A percentile compares a stretch with the other conserved stretches of the same genome.
These are phyloP conservation scores for Paxillus involutus DNA, from an alignment of 768 basidiomycete genomes.

Conservation along the genomic window DNA sequence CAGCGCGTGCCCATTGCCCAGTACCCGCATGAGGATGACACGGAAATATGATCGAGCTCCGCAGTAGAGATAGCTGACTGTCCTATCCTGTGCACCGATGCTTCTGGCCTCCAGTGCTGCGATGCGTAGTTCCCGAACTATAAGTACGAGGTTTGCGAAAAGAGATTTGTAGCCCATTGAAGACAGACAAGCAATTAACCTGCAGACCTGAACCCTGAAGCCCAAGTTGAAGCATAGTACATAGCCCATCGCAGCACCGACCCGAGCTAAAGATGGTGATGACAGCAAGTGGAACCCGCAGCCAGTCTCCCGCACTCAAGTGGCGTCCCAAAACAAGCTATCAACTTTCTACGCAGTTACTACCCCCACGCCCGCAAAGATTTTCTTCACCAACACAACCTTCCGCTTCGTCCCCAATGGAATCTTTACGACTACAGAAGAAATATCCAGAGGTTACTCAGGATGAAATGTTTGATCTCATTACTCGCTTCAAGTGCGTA, in stretches of 20 bases:
- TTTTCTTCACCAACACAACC: conserved; percentile 9
- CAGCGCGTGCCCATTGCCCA: neutral
- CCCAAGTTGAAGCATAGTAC: neutral
- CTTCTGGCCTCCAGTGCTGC: neutral
- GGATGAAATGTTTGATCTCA: conserved; percentile 93
- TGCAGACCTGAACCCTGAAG: neutral
- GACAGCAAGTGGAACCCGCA: conserved; percentile 3
- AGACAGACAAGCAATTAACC: neutral
- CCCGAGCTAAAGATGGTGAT: neutral
- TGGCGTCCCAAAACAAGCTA: conserved; percentile 13
- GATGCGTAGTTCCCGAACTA: neutral
- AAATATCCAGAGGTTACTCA: conserved; percentile 89
- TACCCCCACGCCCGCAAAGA: neutral
- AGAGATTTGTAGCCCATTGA: neutral
- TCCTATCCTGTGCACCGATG: neutral
- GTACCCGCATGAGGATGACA: neutral
- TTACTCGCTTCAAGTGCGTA: conserved; percentile 96
- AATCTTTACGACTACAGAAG: conserved; percentile 83
- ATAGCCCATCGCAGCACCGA: neutral
- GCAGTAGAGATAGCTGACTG: neutral
- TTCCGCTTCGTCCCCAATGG: conserved; percentile 48
- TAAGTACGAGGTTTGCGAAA: neutral
- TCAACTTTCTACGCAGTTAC: conserved; percentile 8
- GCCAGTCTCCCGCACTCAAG: conserved; percentile 8
- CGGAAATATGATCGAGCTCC: neutral